Percentiles rank a stretch among this genome's conserved stretches.
These are phyloP conservation scores for Tylopilus intermedius DNA, from an alignment of 768 basidiomycete species.

Conservation along the genomic window DNA sequence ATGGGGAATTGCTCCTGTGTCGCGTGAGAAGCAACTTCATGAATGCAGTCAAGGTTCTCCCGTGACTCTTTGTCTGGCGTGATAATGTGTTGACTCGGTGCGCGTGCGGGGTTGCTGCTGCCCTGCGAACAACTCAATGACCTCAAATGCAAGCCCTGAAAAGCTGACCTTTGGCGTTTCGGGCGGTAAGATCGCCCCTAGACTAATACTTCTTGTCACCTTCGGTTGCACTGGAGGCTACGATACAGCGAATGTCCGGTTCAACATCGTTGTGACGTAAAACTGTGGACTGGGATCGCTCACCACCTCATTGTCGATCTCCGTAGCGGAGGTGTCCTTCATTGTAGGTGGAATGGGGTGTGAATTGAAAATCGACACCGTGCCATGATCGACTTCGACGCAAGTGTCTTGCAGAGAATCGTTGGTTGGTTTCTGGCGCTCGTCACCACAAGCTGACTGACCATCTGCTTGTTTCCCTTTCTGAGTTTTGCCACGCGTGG, in stretches of 20 bases:
- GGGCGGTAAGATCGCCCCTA: background rate
- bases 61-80: slow-evolving; percentile 31
- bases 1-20: background rate
- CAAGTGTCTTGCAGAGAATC: background rate
- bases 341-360: background rate
- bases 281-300: background rate
- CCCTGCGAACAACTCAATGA: slow-evolving; percentile 6
- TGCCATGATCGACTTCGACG: background rate
- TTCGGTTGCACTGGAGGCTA: background rate
- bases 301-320: slow-evolving; percentile 4
- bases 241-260: background rate
- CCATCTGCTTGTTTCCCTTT: slow-evolving; percentile 3
- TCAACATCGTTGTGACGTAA: background rate
- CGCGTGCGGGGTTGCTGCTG: background rate
- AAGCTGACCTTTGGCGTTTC: slow-evolving; percentile 13
- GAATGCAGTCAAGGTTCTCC: slow-evolving; percentile 23
- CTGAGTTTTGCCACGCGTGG: slow-evolving; percentile 25
- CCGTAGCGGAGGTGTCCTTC: background rate
- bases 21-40: background rate
- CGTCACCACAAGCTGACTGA: background rate
- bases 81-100: background rate
- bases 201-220: background rate
- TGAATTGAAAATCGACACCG: background rate
- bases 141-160: background rate
- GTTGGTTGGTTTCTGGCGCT: background rate